Evolutionary conservation across 2,329 filamentous ascomycete species (phyloP), one percentile per base, ranked within the genome.

Genomic region (Penicillium occitanis): DNA sequence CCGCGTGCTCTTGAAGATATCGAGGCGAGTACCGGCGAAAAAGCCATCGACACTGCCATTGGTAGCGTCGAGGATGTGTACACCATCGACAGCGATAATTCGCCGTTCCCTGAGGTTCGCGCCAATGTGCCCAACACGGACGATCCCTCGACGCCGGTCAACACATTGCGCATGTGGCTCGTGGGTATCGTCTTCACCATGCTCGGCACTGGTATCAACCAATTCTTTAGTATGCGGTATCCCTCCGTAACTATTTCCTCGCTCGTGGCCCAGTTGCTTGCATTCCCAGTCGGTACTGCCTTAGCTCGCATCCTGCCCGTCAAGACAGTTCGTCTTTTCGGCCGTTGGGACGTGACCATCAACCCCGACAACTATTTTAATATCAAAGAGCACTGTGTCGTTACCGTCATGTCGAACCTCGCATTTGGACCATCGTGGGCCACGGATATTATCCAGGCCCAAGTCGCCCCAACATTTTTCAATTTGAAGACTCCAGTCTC

Each of bases 321-420:
- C 46, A 72, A 71, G 64, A 72, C 73, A 3, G 66, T 73, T 5
- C 58, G 57, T 11, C 70, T 67, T 14, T 67, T 71, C 10, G 74
- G 68, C 28, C 69, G 46, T 7, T 64, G 62, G 62, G 68, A 70
- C 4, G 68, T 72, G 10, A 67, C 63, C 4, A 68, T 80, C 37
- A 83, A 83, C 66, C 80, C 79, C 0, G 80, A 81, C 64, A 74
- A 74, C 46, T 71, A 75, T 61, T 83, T 82, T 71, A 83, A 82
- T 68, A 79, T 82, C 71, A 83, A 83, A 67, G 81, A 83, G 59
- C 81, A 83, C 64, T 77, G 79, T 0, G 68, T 82, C 14, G 76
- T 82, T 42, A 80, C 81, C 44, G 81, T 83, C 62, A 82, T 83
- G 81, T 78, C 76, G 50, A 84, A 83, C 64, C 77, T 83, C 17